These are phyloP conservation scores for Tuber melanosporum DNA, from an alignment of 495 filamentous ascomycete genomes.

Conservation along the genomic window DNA sequence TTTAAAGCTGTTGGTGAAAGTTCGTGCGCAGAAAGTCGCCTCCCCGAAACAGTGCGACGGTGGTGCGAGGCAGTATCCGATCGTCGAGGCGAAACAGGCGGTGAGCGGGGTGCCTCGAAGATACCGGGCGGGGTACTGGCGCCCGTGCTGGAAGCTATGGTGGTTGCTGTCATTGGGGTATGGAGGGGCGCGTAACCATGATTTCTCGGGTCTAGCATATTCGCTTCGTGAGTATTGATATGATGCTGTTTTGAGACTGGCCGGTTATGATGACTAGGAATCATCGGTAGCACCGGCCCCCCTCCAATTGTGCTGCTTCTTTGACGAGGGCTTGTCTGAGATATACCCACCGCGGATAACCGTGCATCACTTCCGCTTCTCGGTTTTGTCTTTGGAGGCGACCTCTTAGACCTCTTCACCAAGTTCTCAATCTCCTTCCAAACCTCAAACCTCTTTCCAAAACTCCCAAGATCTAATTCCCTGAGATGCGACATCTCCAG, in stretches of 20 bases:
- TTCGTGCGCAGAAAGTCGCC: conserved; percentile 33
- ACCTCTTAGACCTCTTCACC: conserved; percentile 60
- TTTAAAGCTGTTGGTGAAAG: conserved; percentile 37
- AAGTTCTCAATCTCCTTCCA: conserved; percentile 72
- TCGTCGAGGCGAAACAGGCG: conserved; percentile 30
- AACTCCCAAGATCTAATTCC: conserved; percentile 84
- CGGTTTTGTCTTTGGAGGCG: conserved; percentile 22
- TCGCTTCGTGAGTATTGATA: conserved; percentile 40
- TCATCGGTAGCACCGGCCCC: conserved; percentile 55
- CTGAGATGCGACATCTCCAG: conserved; percentile 96
- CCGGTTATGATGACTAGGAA: conserved; percentile 52
- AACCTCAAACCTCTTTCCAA: conserved; percentile 42
- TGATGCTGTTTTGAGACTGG: conserved; percentile 38
- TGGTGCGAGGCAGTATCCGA: conserved; percentile 17
- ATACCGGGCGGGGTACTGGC: conserved; percentile 27
- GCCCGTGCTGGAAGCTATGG: conserved; percentile 19
- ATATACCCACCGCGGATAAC: conserved; percentile 30
- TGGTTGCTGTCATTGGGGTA: conserved; percentile 33
- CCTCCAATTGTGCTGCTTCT: conserved; percentile 46
- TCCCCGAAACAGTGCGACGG: conserved; percentile 24
- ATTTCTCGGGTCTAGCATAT: conserved; percentile 27
- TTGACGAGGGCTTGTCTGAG: conserved; percentile 24
- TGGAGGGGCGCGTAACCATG: conserved; percentile 28
- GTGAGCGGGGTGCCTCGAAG: conserved; percentile 50
- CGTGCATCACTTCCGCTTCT: conserved; percentile 34